These are phyloP conservation scores for Pythium guiyangense DNA, from an alignment of 352 stramenopile species.

Conservation along the genomic window DNA sequence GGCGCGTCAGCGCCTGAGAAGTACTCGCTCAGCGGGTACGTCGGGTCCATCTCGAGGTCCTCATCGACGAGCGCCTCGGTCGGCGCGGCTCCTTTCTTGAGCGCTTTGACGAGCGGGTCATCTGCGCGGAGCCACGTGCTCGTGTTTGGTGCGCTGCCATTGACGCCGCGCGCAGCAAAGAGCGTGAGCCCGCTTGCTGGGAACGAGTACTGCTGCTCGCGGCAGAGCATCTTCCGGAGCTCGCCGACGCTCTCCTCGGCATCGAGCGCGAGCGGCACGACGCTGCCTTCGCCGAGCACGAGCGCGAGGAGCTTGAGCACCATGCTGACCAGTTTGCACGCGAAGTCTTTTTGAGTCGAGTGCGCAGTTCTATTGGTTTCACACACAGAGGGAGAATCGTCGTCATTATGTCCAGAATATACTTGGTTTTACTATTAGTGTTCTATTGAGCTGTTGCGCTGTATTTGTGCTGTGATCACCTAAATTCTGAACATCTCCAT, in stretches of 20 bases:
- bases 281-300: conserved; percentile 8
- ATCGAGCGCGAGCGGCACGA: conserved; percentile 8
- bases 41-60: conserved; percentile 10
- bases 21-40: conserved; percentile 13
- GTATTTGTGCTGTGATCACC: too few species aligned
- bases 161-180: not conserved
- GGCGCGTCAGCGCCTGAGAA: conserved; percentile 5
- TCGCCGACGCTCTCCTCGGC: conserved; percentile 7
- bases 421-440: too few species aligned
- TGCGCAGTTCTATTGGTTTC: too few species aligned
- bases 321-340: too few species aligned
- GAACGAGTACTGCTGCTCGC: conserved; percentile 9
- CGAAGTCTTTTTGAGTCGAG: too few species aligned
- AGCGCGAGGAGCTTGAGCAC: conserved; percentile 6
- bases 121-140: conserved; percentile 5
- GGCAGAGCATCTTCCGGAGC: conserved; percentile 9
- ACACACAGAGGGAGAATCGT: too few species aligned
- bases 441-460: too few species aligned
- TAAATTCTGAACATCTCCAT: too few species aligned
- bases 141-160: not conserved
- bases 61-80: conserved; percentile 1
- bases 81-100: conserved; percentile 5
- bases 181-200: conserved; percentile 10
- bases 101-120: conserved; percentile 2
- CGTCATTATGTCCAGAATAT: too few species aligned